Percentiles rank a stretch among this genome's conserved stretches.
These are phyloP conservation scores for Ophiostoma sp. DNA, from an alignment of 2,329 filamentous ascomycete genomes.

Conservation along the genomic window DNA sequence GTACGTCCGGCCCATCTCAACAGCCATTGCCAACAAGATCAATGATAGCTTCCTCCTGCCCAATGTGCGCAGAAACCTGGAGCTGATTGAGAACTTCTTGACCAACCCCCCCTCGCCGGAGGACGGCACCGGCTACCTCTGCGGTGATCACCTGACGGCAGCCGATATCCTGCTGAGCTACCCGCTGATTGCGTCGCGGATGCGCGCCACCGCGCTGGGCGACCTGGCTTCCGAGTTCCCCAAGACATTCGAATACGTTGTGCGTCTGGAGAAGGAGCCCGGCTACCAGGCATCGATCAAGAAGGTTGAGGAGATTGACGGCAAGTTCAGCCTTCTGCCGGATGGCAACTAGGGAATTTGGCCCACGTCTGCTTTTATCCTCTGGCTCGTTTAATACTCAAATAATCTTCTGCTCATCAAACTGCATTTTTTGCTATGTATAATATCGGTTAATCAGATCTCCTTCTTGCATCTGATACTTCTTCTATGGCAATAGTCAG, in stretches of 20 bases:
- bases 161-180: conserved; percentile 49
- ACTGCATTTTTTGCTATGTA: background rate
- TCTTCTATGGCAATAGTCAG: background rate
- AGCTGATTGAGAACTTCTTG: conserved; percentile 48
- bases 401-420: background rate
- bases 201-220: conserved; percentile 39
- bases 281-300: conserved; percentile 46
- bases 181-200: conserved; percentile 43
- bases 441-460: background rate
- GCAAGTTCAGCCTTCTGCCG: conserved; percentile 31
- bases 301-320: conserved; percentile 48
- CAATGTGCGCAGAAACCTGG: conserved; percentile 45
- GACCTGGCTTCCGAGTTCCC: conserved; percentile 36
- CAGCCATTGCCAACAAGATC: conserved; percentile 41
- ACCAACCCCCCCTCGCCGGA: conserved; percentile 39
- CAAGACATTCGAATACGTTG: conserved; percentile 44
- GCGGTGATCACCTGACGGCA: conserved; percentile 45
- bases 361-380: background rate
- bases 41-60: conserved; percentile 42
- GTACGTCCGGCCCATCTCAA: conserved; percentile 49
- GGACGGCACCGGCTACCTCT: conserved; percentile 42
- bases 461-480: background rate
- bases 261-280: conserved; percentile 41
- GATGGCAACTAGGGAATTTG: background rate
- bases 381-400: background rate